Evolutionary conservation across 441 rosid species (phyloP), one percentile per base, ranked within the genome.

Genomic region (Capsella rubella): DNA sequence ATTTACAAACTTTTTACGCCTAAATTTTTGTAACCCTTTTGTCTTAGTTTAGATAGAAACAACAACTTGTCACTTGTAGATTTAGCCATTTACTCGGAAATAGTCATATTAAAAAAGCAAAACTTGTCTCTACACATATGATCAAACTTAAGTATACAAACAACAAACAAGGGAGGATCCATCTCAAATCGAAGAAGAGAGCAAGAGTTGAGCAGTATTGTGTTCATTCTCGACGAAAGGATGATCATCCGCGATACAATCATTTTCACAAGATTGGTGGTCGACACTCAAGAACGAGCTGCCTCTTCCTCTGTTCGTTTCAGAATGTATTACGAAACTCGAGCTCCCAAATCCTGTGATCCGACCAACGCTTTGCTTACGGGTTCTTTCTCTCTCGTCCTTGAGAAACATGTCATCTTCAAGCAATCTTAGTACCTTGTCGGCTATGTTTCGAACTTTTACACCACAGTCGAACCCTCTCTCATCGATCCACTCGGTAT

Each of bases 301-400:
- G 4, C 57, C 60, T 55, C 61, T 64, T 40, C 16, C 55, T 4
- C 8, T 11, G 37, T 67, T 46, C 25, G 63, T 14, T 53, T 79
- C 73, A 45, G 9, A 40, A n/a, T 37, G 58, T 72, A 32, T 29
- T 75, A 69, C 1, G 80, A 78, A 65, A 59, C 67, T 70, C 32
- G 71, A 87, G 91, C 84, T 90, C 28, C 95, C 95, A 4, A 84
- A 88, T 14, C 95, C 95, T 83, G 81, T 80, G 71, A 91, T 88
- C 60, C 75, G 61, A 49, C 81, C 93, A 64, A 80, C 54, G 21
- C 82, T 86, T 67, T 75, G 42, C 58, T 81, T 77, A 11, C 91
- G 87, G 61, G 84, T 82, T 81, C 82, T 81, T 47, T 72, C 72
- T 64, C 94, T 82, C 16, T 87, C 89, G 35, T 82, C 84, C 60